A percentile compares a stretch with the other conserved stretches of the same genome.
phyloP scores from a whole-genome alignment of 768 basidiomycete species.

The Tulasnella sp. region DNA sequence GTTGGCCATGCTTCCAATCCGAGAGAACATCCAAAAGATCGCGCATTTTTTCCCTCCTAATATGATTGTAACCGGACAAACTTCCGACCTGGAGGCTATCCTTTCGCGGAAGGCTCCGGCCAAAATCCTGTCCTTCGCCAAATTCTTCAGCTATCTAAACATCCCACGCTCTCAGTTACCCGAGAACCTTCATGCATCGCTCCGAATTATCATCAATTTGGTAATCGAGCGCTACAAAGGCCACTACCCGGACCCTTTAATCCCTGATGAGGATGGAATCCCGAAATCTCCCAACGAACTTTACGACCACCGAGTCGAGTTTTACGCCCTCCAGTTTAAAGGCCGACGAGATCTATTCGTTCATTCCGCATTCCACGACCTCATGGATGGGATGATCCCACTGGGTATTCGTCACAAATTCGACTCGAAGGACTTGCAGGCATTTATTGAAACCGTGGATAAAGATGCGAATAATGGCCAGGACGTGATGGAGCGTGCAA shows the following conservation, averaged over 20 bases:
- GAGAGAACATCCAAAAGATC: no score
- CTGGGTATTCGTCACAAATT: not conserved
- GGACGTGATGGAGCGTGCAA: not conserved
- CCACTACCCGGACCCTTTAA: not conserved
- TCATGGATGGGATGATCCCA: not conserved
- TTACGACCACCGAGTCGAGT: not conserved
- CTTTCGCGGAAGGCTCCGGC: no score
- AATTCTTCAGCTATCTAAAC: no score
- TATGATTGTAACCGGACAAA: no score
- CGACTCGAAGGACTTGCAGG: not conserved
- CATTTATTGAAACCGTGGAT: not conserved
- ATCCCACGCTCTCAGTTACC: no score
- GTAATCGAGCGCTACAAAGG: not conserved
- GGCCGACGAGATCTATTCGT: not conserved
- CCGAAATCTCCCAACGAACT: not conserved
- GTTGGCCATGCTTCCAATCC: no score
- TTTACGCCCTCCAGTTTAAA: not conserved
- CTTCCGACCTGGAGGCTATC: no score
- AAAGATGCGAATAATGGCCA: not conserved
- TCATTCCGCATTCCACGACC: not conserved
- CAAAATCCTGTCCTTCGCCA: no score
- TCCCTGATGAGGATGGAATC: not conserved
- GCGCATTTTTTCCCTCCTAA: no score
- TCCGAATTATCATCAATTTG: not conserved
- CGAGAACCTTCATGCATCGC: no score